Base-by-base conservation (phyloP, 805 yeast genomes). In the Pichia membranifaciens region DNA sequence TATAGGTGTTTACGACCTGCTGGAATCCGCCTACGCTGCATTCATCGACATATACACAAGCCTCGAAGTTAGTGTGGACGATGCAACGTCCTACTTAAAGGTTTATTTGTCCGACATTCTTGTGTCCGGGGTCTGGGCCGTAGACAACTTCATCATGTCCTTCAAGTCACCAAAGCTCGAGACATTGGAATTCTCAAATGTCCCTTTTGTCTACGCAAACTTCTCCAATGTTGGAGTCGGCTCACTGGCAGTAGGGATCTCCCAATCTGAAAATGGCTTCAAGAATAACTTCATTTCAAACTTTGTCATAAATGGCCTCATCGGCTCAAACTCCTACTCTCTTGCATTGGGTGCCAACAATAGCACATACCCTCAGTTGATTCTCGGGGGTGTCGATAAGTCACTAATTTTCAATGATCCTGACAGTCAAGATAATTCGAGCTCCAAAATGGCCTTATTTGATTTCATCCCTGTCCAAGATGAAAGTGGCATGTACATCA, bases 341-440 rank as follows among this genome's bases (percentile, higher is more conserved):
- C 52, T 76, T 29, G 71, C 71, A 57, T 45, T 72, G 15, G 39
- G 49, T 29, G 65, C 67, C 10, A 56, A 54, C 4, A 58, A 56
- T 49, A 38, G 44, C 5, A 28, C 58, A 20, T 43, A 57, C 23
- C 72, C 75, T 9, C 58, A 57, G 38, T 48, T 84, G 12, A 58
- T 81, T 7, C 66, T 82, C 2, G 90, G 93, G 10, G 79, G 77
- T 3, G 76, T 84, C 4, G 78, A 81, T 55, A 64, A 69, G 9
- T 60, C 66, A 25, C 68, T 70, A 41, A 75, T 60, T 50, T 25
- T 40, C 15, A 16, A n/a, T 25, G 47, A 40, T 21, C 12, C 22
- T 3, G 54, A 55, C 6, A 85, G 81, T 1, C n/a, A n/a, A n/a
- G n/a, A n/a, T n/a, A 9, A 13, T 17, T 10, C 28, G 4, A 37